Conservation (phyloP, 139 green algal genomes). For the Coccomyxa sp. region DNA sequence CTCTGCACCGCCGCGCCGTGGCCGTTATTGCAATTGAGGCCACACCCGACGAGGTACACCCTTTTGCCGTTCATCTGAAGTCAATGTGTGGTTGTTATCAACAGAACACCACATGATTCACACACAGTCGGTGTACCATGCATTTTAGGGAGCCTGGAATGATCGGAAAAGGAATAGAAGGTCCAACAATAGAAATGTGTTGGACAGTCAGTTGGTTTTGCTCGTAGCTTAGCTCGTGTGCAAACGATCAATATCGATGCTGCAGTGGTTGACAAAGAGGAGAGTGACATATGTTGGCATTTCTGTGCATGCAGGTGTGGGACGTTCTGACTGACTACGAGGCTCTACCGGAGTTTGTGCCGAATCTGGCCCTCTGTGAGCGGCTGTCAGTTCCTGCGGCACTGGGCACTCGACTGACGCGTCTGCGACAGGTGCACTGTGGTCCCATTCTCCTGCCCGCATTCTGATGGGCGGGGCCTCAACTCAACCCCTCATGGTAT, state of each 20-base stretch:
- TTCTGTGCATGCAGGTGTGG: conserved; percentile 34
- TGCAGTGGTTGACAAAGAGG: not conserved
- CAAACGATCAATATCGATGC: not conserved
- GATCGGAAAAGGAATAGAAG: too few relatives aligned
- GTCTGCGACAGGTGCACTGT: conserved; percentile 33
- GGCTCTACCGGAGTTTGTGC: conserved; percentile 45
- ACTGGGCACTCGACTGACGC: conserved; percentile 21
- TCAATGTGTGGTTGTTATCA: not conserved
- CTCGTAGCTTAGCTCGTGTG: too few relatives aligned
- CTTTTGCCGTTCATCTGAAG: not conserved
- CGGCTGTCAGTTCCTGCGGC: conserved; percentile 24
- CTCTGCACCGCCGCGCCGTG: conserved; percentile 40
- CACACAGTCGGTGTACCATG: too few relatives aligned
- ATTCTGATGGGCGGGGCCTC: not conserved
- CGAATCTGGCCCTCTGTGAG: conserved; percentile 47
- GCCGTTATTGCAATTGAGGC: conserved; percentile 39
- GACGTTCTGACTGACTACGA: conserved; percentile 54
- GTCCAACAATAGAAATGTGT: too few relatives aligned
- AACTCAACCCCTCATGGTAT: not conserved
- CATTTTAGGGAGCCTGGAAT: too few relatives aligned
- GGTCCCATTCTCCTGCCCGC: conserved; percentile 6
- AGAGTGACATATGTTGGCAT: not conserved
- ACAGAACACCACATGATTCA: not conserved
- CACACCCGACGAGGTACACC: conserved; percentile 10
- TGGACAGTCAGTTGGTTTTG: too few relatives aligned